A percentile compares a stretch with the other conserved stretches of the same genome.
Evolutionary conservation across 2,329 filamentous ascomycete species (phyloP).

Genomic region (Shiraia sp.): DNA sequence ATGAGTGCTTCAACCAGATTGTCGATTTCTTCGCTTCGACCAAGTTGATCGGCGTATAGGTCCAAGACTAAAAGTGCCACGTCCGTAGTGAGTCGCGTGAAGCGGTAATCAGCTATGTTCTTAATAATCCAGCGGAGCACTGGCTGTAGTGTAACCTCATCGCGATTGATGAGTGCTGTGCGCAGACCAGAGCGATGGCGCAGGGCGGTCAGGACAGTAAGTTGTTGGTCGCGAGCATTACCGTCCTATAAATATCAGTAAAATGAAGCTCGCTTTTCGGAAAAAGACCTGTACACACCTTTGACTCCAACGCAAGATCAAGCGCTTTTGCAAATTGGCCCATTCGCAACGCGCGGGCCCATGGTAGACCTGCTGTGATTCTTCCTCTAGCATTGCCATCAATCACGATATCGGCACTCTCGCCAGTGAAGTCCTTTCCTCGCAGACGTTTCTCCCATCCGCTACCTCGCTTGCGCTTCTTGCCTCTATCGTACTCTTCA

Average conservation of each 20-base stretch:
- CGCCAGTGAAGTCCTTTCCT: conserved; percentile 79
- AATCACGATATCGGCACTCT: conserved; percentile 86
- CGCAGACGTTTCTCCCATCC: conserved; percentile 66
- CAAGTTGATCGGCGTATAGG: conserved; percentile 80
- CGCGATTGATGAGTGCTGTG: conserved; percentile 76
- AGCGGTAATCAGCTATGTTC: conserved; percentile 80
- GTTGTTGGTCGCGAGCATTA: conserved; percentile 48
- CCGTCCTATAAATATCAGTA: conserved; percentile 24
- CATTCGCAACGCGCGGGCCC: conserved; percentile 81
- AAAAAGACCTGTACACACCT: conserved; percentile 24
- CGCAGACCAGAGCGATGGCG: conserved; percentile 85
- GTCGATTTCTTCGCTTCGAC: conserved; percentile 73
- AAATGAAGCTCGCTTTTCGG: neutral
- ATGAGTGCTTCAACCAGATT: conserved; percentile 70
- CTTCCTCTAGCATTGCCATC: conserved; percentile 70
- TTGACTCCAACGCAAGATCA: conserved; percentile 69
- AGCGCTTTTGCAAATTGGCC: conserved; percentile 77
- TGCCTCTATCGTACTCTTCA: conserved; percentile 74
- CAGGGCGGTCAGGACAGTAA: conserved; percentile 81
- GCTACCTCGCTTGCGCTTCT: conserved; percentile 64
- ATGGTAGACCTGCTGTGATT: conserved; percentile 67
- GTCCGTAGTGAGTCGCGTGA: conserved; percentile 80
- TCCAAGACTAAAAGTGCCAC: conserved; percentile 82
- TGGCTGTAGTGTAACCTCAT: conserved; percentile 80
- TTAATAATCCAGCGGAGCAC: conserved; percentile 81